Conservation (phyloP, 2,329 filamentous ascomycete species). For the Bipolaris sorokiniana region DNA sequence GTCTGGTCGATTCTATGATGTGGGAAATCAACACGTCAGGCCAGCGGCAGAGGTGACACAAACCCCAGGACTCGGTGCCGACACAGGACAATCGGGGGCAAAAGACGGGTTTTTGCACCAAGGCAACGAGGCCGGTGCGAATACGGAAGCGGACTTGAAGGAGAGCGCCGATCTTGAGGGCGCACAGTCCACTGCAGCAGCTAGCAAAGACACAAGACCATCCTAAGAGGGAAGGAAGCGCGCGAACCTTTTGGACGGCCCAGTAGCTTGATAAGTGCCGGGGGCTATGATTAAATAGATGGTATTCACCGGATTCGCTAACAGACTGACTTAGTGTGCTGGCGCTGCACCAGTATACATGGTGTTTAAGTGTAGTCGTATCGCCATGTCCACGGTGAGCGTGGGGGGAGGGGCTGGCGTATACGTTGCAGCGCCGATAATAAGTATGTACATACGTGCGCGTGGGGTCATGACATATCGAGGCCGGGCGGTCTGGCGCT, state of each 20-base stretch:
- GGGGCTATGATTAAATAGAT: constrained; percentile 2
- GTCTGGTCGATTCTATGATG: not conserved
- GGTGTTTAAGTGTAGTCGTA: not conserved
- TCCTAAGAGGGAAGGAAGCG: not conserved
- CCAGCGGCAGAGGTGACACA: not conserved
- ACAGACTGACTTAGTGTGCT: not conserved
- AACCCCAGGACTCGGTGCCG: constrained; percentile 5
- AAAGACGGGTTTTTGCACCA: not conserved
- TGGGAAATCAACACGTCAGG: constrained; percentile 7
- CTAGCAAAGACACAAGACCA: constrained; percentile 2
- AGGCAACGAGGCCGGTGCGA: not conserved
- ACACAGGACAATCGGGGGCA: constrained; percentile 7
- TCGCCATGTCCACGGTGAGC: not conserved
- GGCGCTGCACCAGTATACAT: not conserved
- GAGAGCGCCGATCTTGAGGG: not conserved
- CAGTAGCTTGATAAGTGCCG: not conserved
- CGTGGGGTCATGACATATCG: not conserved
- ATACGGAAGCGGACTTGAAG: not conserved
- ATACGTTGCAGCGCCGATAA: not conserved
- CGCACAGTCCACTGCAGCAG: not conserved
- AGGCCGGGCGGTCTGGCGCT: not conserved
- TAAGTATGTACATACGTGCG: not conserved
- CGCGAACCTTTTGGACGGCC: not conserved
- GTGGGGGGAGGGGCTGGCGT: not conserved
- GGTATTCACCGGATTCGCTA: not conserved